These are phyloP conservation scores for Rhizopogon vulgaris DNA, from an alignment of 768 basidiomycete genomes.

Conservation along the genomic window DNA sequence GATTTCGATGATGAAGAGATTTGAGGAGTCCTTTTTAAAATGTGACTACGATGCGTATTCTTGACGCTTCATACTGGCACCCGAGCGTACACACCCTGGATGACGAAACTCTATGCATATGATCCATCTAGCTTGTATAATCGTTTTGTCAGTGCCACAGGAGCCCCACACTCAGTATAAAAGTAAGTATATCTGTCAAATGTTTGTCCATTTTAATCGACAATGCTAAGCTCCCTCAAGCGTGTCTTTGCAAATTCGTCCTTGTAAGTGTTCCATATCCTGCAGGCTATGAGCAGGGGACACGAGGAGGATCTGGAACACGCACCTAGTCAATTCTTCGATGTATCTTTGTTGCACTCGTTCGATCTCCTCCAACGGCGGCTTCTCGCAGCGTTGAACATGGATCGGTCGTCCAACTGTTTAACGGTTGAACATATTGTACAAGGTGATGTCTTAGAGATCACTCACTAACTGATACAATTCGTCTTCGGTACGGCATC, in stretches of 20 bases:
- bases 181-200: too few species aligned
- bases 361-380: slow-evolving; percentile 74
- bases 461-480: slow-evolving; percentile 91
- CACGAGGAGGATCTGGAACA: slow-evolving; percentile 5
- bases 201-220: slow-evolving; percentile 40
- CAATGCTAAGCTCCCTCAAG: slow-evolving; percentile 69
- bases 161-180: background rate
- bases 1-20: slow-evolving; percentile 75
- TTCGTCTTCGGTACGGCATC: slow-evolving; percentile 92
- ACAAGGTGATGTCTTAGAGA: background rate
- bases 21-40: background rate
- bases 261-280: slow-evolving; percentile 97
- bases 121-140: background rate
- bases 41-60: too few species aligned
- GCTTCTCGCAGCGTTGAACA: slow-evolving; percentile 70
- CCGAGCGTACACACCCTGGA: too few species aligned
- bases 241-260: slow-evolving; percentile 86
- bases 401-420: slow-evolving; percentile 87
- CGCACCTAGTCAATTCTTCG: slow-evolving; percentile 83
- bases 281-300: slow-evolving; percentile 22
- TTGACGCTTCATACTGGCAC: too few species aligned
- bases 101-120: background rate
- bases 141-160: background rate
- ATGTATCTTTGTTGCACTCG: slow-evolving; percentile 84
- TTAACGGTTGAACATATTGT: background rate